Conservation (phyloP, 1,284 basidiomycete genomes). For the Volvariella surrecta region DNA sequence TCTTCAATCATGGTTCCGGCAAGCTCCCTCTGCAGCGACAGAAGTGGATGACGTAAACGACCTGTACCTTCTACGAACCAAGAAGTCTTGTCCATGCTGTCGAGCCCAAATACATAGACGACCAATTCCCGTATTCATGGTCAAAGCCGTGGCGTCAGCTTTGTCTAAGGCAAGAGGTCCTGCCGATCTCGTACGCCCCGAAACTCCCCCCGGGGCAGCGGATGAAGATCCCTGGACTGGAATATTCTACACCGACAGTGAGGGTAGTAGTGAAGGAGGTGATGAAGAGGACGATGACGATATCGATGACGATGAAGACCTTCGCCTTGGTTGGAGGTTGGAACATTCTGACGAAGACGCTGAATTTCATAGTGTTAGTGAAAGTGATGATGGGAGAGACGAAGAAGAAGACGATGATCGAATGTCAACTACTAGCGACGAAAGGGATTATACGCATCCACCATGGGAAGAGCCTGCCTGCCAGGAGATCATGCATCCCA, state of each 20-base stretch:
- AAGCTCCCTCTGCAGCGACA: conserved; percentile 45
- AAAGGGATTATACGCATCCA: conserved; percentile 29
- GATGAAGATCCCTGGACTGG: conserved; percentile 59
- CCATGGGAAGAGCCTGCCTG: conserved; percentile 49
- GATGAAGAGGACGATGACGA: conserved; percentile 32
- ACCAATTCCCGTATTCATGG: conserved; percentile 58
- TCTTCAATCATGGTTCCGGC: conserved; percentile 68
- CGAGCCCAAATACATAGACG: conserved; percentile 45
- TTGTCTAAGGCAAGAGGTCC: conserved; percentile 34
- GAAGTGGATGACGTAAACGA: conserved; percentile 42
- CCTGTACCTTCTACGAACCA: conserved; percentile 38
- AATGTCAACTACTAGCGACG: conserved; percentile 14
- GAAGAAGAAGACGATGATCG: conserved; percentile 19
- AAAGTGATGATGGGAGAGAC: conserved; percentile 18
- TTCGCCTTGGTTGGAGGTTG: background rate
- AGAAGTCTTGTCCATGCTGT: conserved; percentile 67
- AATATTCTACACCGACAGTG: conserved; percentile 34
- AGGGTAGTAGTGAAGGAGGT: conserved; percentile 26
- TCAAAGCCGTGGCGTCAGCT: conserved; percentile 48
- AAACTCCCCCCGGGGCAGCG: conserved; percentile 13
- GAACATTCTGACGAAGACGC: background rate
- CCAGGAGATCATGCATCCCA: conserved; percentile 23
- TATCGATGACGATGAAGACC: conserved; percentile 21
- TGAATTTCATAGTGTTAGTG: conserved; percentile 11
- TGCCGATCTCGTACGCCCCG: conserved; percentile 2